Base-by-base conservation (phyloP, 108 stramenopile genomes). In the Pelagomonas calceolata region DNA sequence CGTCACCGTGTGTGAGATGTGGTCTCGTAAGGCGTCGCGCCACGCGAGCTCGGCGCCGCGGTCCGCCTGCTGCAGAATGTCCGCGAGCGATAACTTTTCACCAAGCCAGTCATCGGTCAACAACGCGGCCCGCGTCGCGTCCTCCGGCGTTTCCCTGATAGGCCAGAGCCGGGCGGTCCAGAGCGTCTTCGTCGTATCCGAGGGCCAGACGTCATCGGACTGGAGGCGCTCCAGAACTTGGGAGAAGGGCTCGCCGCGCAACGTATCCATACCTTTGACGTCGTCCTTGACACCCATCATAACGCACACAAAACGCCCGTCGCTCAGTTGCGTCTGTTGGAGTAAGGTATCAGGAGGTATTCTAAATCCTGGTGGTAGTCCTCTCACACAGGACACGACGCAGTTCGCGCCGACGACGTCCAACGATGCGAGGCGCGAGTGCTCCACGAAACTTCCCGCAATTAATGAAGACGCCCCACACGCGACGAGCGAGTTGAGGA, bases 141-240 rank as follows among this genome's bases (percentile, higher is more conserved):
- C 34, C 33, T 4, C 70, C 34, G 0, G 33, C 12, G 30, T 43
- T 12, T 1, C 26, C 29, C 14, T 64, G 65, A 64, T 32, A 4
- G 70, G 30, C 32, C 70, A 76, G 32, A 76, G 65, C 36, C 14
- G 4, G n/a, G 75, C 75, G 16, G 67, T 76, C 75, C 75, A 76
- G 12, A 76, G 45, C 16, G 69, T 44, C 29, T 32, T 21, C 17
- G 36, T 15, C 44, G 30, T 4, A 9, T 30, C 32, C 34, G 9
- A 33, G 26, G 63, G 31, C 72, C 72, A 73, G 12, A 73, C 10
- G 12, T 66, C 72, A 12, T 4, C 32, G 34, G 32, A 36, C 15
- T 0, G 32, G 35, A 4, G 66, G 9, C 34, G 29, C 17, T n/a
- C 35, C n/a, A 73, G 29, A 14, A 66, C 66, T 0, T 34, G 29